Conservation (phyloP, 176 grass and related monocot species). For the Zea mays region Zm-B73-REFERENCE-NAM-5.0 NC_050097.1:193791001-193791500, state of each 20-base stretch:
- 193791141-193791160: slow-evolving; percentile 98
- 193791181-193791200: slow-evolving; percentile 29
- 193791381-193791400: slow-evolving; percentile 55
- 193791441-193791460: slow-evolving; percentile 56
- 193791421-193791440: slow-evolving; percentile 43
- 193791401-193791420: slow-evolving; percentile 55
- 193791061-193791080: slow-evolving; percentile 20
- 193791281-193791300: slow-evolving; percentile 58
- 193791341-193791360: slow-evolving; percentile 56
- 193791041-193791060: slow-evolving; percentile 16
- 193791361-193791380: slow-evolving; percentile 52
- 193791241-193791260: slow-evolving; percentile 18
- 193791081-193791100: slow-evolving; percentile 32
- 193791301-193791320: slow-evolving; percentile 50
- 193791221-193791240: background rate
- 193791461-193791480: slow-evolving; percentile 49
- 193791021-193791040: slow-evolving; percentile 70
- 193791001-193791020: slow-evolving; percentile 81
- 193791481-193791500: slow-evolving; percentile 22
- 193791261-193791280: slow-evolving; percentile 50
- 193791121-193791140: slow-evolving; percentile 81
- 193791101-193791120: slow-evolving; percentile 36
- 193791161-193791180: slow-evolving; percentile 62
- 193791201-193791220: slow-evolving; percentile 14
- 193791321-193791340: slow-evolving; percentile 66